These are phyloP conservation scores for Diatrype stigma DNA, from an alignment of 2,329 filamentous ascomycete genomes.

Conservation along the genomic window DNA sequence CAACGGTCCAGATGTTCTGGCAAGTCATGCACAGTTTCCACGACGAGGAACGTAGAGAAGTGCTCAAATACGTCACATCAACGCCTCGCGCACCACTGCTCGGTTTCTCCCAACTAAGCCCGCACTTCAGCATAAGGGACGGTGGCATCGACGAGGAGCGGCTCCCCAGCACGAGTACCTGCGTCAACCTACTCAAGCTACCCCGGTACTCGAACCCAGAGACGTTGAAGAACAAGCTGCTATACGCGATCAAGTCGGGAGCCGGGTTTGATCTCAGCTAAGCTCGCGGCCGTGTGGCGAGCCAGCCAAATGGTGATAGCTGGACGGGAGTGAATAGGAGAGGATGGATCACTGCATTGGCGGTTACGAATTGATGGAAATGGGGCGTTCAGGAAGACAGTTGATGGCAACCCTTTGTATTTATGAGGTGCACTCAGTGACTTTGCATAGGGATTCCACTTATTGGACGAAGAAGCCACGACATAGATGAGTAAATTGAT, in stretches of 20 bases:
- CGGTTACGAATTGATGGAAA: too few relatives aligned
- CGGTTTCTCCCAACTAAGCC: constrained; percentile 81
- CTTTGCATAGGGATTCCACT: too few relatives aligned
- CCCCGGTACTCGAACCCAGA: constrained; percentile 69
- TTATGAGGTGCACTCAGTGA: too few relatives aligned
- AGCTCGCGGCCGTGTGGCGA: not conserved
- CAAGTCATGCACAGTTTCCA: constrained; percentile 72
- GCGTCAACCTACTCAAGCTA: constrained; percentile 90
- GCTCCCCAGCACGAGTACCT: constrained; percentile 90
- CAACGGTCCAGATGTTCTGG: constrained; percentile 86
- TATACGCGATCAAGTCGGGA: constrained; percentile 85
- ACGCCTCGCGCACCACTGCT: constrained; percentile 86
- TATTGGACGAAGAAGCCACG: too few relatives aligned
- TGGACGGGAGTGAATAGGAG: too few relatives aligned
- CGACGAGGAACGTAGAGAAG: constrained; percentile 74
- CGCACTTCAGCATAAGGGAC: constrained; percentile 86
- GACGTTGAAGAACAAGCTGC: constrained; percentile 70
- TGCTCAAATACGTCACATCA: constrained; percentile 93
- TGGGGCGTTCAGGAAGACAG: too few relatives aligned
- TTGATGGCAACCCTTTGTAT: too few relatives aligned
- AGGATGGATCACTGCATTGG: too few relatives aligned
- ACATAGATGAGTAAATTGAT: too few relatives aligned
- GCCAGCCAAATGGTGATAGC: too few relatives aligned
- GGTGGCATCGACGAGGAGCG: constrained; percentile 70
- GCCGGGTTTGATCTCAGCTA: constrained; percentile 85